Percentiles rank a stretch among this genome's conserved stretches.
phyloP scores from a whole-genome alignment of 2,329 filamentous ascomycete genomes.

The Neonectria faginata region DNA sequence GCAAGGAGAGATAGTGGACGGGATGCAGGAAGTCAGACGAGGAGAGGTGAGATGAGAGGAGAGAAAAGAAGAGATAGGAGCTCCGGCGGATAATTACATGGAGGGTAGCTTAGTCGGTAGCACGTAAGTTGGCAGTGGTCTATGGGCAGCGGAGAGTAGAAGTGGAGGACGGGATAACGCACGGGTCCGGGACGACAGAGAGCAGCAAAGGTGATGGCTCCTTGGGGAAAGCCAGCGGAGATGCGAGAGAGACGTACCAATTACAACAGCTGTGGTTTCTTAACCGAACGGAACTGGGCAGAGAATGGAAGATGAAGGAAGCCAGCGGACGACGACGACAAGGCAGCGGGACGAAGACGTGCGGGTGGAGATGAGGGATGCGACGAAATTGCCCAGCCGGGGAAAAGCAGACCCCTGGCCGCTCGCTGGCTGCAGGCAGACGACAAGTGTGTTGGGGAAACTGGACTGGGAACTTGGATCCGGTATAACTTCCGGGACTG shows the following conservation, averaged over 20 bases:
- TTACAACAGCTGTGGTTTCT: neutral
- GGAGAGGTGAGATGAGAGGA: conserved; percentile 15
- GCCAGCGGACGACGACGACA: conserved; percentile 7
- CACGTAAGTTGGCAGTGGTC: neutral
- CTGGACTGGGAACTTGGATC: conserved; percentile 14
- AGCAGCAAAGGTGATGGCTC: conserved; percentile 14
- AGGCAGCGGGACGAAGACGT: conserved; percentile 25
- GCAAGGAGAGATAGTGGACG: conserved; percentile 10
- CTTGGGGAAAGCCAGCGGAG: conserved; percentile 21
- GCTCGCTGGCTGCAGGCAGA: conserved; percentile 35
- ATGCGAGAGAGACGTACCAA: conserved; percentile 16
- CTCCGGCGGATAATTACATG: conserved; percentile 10
- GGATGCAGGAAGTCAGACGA: conserved; percentile 9
- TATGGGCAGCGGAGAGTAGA: conserved; percentile 4
- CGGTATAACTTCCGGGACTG: neutral
- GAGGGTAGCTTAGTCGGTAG: conserved; percentile 13
- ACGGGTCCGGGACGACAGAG: conserved; percentile 4
- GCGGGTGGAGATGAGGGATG: conserved; percentile 41
- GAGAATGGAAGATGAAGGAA: conserved; percentile 31
- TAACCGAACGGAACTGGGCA: conserved; percentile 2
- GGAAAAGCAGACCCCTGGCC: conserved; percentile 36
- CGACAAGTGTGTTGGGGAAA: conserved; percentile 37
- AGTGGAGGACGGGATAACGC: conserved; percentile 21
- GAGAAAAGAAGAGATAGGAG: conserved; percentile 24
- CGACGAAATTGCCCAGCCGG: conserved; percentile 39